These are phyloP conservation scores for Cladophialophora exuberans DNA, from an alignment of 2,329 filamentous ascomycete species.

Conservation along the genomic window DNA sequence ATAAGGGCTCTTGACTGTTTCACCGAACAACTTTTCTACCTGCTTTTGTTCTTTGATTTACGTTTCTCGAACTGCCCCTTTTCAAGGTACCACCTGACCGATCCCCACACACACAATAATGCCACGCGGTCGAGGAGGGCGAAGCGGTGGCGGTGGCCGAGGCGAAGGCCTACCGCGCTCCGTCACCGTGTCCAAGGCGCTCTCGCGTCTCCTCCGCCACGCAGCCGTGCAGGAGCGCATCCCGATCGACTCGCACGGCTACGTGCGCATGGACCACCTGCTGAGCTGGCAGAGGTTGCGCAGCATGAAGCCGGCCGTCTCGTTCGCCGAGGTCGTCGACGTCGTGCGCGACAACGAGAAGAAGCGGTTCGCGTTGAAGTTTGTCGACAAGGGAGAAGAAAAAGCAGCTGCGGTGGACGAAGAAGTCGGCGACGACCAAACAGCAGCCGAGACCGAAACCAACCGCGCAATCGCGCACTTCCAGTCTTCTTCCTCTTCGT, in stretches of 20 bases:
- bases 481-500: constrained; percentile 36
- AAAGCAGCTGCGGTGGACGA: constrained; percentile 3
- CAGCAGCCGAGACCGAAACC: constrained; percentile 38
- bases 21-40: too few species aligned
- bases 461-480: constrained; percentile 41
- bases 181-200: constrained; percentile 52
- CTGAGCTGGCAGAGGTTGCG: constrained; percentile 64
- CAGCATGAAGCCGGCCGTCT: constrained; percentile 64
- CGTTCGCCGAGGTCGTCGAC: constrained; percentile 71
- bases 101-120: too few species aligned
- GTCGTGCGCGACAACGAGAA: constrained; percentile 81
- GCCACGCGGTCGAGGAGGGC: constrained; percentile 6
- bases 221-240: constrained; percentile 64
- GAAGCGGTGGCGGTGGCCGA: too few species aligned
- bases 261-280: constrained; percentile 63
- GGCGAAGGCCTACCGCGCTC: constrained; percentile 38
- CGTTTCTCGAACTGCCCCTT: background rate
- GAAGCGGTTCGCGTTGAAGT: constrained; percentile 82
- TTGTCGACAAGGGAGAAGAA: constrained; percentile 40
- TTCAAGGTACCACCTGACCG: too few species aligned
- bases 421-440: constrained; percentile 35
- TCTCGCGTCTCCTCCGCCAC: constrained; percentile 63
- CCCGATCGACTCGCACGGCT: constrained; percentile 61
- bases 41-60: too few species aligned
- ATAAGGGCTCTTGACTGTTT: too few species aligned